Percentiles rank a stretch among this genome's conserved stretches.
Conservation (phyloP, 257 asterid genomes). For the Catharanthus roseus region DNA sequence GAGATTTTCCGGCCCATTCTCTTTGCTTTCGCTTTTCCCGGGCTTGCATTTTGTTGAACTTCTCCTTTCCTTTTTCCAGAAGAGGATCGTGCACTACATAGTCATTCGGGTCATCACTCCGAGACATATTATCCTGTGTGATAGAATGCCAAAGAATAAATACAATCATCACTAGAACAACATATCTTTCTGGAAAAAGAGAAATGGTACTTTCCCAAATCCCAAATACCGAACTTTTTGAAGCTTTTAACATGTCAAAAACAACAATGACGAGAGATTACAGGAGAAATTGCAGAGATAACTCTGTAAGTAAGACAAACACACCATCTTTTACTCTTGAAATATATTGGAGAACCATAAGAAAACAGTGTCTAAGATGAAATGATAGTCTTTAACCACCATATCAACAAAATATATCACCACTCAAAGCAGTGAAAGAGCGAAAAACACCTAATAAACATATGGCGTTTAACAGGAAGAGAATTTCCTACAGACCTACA, state of each 20-base stretch:
- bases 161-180: not conserved
- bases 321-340: not conserved
- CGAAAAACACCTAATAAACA: not conserved
- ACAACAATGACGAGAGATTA: not conserved
- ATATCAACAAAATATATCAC: not conserved
- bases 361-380: not conserved
- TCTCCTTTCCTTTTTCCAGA: slow-evolving; percentile 93
- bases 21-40: slow-evolving; percentile 76
- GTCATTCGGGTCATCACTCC: slow-evolving; percentile 82
- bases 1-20: slow-evolving; percentile 97
- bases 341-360: not conserved
- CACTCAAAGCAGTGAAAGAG: not conserved
- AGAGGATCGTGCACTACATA: slow-evolving; percentile 91
- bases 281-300: not conserved
- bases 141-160: slow-evolving; percentile 9
- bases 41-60: slow-evolving; percentile 87
- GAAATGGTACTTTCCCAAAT: not conserved
- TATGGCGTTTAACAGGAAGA: not conserved
- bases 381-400: not conserved
- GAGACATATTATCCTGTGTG: slow-evolving; percentile 76
- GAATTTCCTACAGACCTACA: not conserved
- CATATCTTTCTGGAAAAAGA: not conserved
- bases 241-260: not conserved
- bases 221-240: not conserved
- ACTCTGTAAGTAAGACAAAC: not conserved